Base-by-base conservation (phyloP, 306 rosid genomes). In the Luffa acutangula region DNA sequence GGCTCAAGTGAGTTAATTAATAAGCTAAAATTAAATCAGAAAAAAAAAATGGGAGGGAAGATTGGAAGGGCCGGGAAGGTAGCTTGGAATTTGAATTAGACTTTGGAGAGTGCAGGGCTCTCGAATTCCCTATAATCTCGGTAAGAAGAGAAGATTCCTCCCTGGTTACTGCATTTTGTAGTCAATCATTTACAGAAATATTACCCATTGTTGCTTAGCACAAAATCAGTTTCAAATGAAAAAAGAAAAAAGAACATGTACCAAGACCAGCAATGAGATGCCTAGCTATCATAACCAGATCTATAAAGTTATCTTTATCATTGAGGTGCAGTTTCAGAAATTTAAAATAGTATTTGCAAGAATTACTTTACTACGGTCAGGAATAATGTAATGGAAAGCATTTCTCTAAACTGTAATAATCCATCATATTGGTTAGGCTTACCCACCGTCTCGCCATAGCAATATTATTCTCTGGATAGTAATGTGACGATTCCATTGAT, bases 381-480 rank as follows among this genome's bases (percentile, higher is more conserved):
- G 60, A 31, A 49, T 31, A 49, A 33, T 66, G 51, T 41, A 39
- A 18, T 49, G 45, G 60, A 25, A 73, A 73, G 9, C 5, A 14
- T 21, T 83, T 81, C 70, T 74, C 83, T 75, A 59, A 56, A 87
- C 83, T 57, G 36, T 14, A 85, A 85, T 78, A 59, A 70, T 79
- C 80, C 76, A 79, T 62, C 21, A 79, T 67, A 87, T 79, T 39
- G 73, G 71, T 81, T 77, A 80, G 88, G 97, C 97, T 93, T 93
- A 91, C 99, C 97, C 97, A 95, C 99, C 99, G 94, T 93, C 96
- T 89, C 80, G 99, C 99, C 86, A 72, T 41, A 77, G 60, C 86
- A 88, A 95, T 53, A 85, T 90, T 80, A 80, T 95, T 95, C 85
- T 90, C 96, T 60, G 78, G 21, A 87, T 90, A 95, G 83, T 95